These are phyloP conservation scores for Candida coleopterorum DNA, from an alignment of 805 yeast species.

Conservation along the genomic window DNA sequence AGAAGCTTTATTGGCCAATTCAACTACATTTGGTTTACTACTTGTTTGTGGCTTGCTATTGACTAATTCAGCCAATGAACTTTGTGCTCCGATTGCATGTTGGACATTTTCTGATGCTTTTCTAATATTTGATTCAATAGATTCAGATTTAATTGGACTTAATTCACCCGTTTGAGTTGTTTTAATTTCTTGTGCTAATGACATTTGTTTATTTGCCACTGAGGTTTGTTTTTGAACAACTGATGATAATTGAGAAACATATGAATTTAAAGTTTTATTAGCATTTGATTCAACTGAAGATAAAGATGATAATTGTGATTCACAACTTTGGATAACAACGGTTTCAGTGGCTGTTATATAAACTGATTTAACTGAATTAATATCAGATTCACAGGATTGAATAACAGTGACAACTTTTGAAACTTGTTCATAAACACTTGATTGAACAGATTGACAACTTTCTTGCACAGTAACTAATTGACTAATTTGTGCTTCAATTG, in stretches of 20 bases:
- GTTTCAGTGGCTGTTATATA: constrained; percentile 3
- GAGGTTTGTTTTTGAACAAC: constrained; percentile 1
- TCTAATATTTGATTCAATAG: not conserved
- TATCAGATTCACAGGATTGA: constrained; percentile 8
- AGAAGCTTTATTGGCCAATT: constrained; percentile 3
- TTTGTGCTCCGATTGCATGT: constrained; percentile 6
- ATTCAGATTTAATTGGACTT: not conserved
- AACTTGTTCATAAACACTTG: not conserved
- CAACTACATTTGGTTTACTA: not conserved
- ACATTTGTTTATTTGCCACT: constrained; percentile 3
- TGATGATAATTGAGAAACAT: not conserved
- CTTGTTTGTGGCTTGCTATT: not conserved
- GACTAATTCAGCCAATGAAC: not conserved
- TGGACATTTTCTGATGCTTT: constrained; percentile 5
- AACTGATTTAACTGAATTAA: constrained; percentile 4
- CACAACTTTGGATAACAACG: constrained; percentile 4
- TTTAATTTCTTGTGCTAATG: constrained; percentile 1
- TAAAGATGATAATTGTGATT: constrained; percentile 4
- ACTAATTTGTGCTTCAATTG: not conserved
- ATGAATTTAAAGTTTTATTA: constrained; percentile 3
- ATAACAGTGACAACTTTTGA: constrained; percentile 4
- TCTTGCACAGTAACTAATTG: constrained; percentile 1
- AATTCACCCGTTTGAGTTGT: not conserved
- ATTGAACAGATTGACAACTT: constrained; percentile 6
- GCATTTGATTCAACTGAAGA: constrained; percentile 6